These are phyloP conservation scores for Calonectria pteridis DNA, from an alignment of 2,329 filamentous ascomycete genomes.

Conservation along the genomic window DNA sequence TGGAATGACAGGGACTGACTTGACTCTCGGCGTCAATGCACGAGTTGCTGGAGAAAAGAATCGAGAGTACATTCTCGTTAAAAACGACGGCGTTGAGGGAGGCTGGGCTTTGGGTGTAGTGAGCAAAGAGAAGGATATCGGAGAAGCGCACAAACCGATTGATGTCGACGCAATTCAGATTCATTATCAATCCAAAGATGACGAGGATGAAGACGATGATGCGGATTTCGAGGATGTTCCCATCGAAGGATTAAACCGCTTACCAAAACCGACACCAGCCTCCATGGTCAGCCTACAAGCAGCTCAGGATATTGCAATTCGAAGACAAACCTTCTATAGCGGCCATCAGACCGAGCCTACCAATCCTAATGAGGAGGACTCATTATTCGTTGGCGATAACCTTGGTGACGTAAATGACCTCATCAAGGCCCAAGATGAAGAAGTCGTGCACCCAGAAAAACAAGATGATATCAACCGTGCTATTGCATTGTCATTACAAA, in stretches of 20 bases:
- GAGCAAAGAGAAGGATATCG: conserved; percentile 83
- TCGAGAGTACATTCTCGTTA: conserved; percentile 94
- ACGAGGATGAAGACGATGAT: conserved; percentile 76
- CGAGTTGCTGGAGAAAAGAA: conserved; percentile 88
- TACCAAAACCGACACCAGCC: conserved; percentile 71
- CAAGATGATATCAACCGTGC: conserved; percentile 79
- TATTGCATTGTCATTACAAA: conserved; percentile 86
- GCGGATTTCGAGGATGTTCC: conserved; percentile 94
- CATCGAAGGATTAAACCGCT: conserved; percentile 87
- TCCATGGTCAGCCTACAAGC: conserved; percentile 40
- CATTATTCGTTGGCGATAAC: conserved; percentile 60
- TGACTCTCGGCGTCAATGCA: conserved; percentile 73
- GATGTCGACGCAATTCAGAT: conserved; percentile 81
- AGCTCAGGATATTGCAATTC: conserved; percentile 40
- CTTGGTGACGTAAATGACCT: conserved; percentile 39
- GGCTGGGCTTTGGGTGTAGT: conserved; percentile 97
- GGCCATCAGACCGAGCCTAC: conserved; percentile 26
- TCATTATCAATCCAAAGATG: conserved; percentile 68
- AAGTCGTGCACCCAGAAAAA: conserved; percentile 54
- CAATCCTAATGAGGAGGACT: conserved; percentile 55
- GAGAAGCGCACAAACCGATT: conserved; percentile 87
- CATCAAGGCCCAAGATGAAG: conserved; percentile 50
- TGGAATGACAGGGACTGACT: conserved; percentile 84
- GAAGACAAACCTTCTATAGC: conserved; percentile 47
- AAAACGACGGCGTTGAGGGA: conserved; percentile 94